These are phyloP conservation scores for Nematodospora anomalae DNA, from an alignment of 1,139 yeast species.

Conservation along the genomic window DNA sequence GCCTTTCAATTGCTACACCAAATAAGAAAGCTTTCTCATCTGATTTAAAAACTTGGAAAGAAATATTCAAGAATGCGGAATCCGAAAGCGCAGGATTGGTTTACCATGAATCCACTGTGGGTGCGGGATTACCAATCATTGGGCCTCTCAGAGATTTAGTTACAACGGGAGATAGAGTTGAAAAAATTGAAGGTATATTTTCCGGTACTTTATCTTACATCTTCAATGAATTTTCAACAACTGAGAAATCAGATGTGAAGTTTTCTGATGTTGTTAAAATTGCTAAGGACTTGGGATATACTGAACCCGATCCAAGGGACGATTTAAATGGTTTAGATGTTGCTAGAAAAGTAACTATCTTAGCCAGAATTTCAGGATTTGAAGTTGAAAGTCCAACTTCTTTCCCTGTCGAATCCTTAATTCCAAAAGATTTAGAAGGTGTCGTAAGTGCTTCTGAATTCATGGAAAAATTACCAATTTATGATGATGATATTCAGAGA, in stretches of 20 bases:
- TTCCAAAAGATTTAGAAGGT: slow-evolving; percentile 82
- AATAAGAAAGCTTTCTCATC: slow-evolving; percentile 97
- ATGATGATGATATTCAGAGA: slow-evolving; percentile 74
- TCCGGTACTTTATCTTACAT: slow-evolving; percentile 97
- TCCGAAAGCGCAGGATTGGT: slow-evolving; percentile 70
- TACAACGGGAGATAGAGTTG: slow-evolving; percentile 88
- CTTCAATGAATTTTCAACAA: slow-evolving; percentile 86
- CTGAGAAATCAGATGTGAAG: slow-evolving; percentile 56
- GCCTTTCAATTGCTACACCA: slow-evolving; percentile 95
- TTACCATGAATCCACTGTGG: slow-evolving; percentile 98
- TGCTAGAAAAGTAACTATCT: slow-evolving; percentile 94
- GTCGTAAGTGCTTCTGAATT: slow-evolving; percentile 75
- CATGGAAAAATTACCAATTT: slow-evolving; percentile 75
- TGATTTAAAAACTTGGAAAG: slow-evolving; percentile 70
- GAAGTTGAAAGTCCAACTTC: slow-evolving; percentile 86
- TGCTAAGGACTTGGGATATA: slow-evolving; percentile 90
- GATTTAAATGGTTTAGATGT: slow-evolving; percentile 97
- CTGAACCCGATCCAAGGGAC: slow-evolving; percentile 99
- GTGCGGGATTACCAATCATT: slow-evolving; percentile 95
- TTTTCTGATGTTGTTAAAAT: slow-evolving; percentile 87
- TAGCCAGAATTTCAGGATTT: slow-evolving; percentile 89
- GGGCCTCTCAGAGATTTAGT: slow-evolving; percentile 85
- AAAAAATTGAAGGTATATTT: slow-evolving; percentile 90
- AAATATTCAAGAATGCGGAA: slow-evolving; percentile 58
- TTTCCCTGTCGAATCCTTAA: slow-evolving; percentile 92